Evolutionary conservation across 305 asterid genomes (phyloP), one percentile per base, ranked within the genome.

Genomic region (Fraxinus xanthoxyloides): DNA sequence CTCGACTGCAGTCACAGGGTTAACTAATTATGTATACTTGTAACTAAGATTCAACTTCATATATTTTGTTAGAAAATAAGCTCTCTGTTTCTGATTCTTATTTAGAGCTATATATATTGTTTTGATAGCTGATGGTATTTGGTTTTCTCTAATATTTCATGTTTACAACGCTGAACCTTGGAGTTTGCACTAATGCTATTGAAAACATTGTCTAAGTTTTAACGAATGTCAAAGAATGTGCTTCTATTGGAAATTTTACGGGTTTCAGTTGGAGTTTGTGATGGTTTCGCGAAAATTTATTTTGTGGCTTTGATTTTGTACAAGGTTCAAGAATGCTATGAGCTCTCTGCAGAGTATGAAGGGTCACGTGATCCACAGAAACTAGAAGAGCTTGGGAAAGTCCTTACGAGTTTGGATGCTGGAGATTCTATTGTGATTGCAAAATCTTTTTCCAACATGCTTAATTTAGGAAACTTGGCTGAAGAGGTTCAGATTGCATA

Each of bases 401-500:
- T 91, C 61, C 93, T 92, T 24, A 92, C 94, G 17, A 84, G 93
- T 83, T 88, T 92, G 89, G 97, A 92, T 83, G 92, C 97, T 54
- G 97, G 97, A 43, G 97, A 92, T 82, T 92, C 94, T 17, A 92
- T 92, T 74, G 95, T 92, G 3, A 79, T 92, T 59, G 90, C 97
- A 56, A 92, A 92, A 76, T 85, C 97, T 74, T 92, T 92, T 86
- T 88, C 97, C 7, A 82, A 91, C 88, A 92, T 92, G 97, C 94
- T 92, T 82, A 92, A 77, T 80, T 87, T 92, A 51, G 96, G 87
- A 79, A 92, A 90, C 82, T 92, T 90, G 73, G 96, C 96, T 0
- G 94, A 92, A 77, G 96, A 92, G 85, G 96, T 92, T 87, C 96
- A 92, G 88, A 92, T 90, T 81, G 94, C 96, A 4, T 88, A 89